These are phyloP conservation scores for Thielaviopsis populi DNA, from an alignment of 2,329 filamentous ascomycete genomes.

Conservation along the genomic window DNA sequence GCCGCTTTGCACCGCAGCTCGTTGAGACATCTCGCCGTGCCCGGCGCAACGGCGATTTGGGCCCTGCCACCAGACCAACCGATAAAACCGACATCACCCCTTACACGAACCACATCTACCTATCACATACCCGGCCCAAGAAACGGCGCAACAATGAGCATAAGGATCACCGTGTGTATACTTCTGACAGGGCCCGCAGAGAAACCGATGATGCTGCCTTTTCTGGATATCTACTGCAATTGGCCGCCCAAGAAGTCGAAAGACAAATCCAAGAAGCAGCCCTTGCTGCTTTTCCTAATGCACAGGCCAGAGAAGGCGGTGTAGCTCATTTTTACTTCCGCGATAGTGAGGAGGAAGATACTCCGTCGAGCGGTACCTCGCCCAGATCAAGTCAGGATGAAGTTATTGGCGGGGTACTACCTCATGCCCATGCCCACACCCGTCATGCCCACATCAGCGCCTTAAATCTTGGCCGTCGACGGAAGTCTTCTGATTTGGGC, in stretches of 20 bases:
- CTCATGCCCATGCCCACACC: constrained; percentile 18
- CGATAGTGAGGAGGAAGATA: constrained; percentile 45
- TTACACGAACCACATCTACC: constrained; percentile 46
- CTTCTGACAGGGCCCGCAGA: constrained; percentile 31
- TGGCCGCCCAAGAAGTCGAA: constrained; percentile 68
- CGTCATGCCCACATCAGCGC: neutral
- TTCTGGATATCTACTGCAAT: constrained; percentile 59
- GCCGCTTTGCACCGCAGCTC: constrained; percentile 59
- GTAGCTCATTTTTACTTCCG: constrained; percentile 57
- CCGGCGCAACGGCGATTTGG: constrained; percentile 49
- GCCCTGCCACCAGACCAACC: constrained; percentile 45
- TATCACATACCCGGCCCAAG: constrained; percentile 20
- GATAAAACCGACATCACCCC: constrained; percentile 61
- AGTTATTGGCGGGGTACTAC: constrained; percentile 20
- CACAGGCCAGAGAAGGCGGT: constrained; percentile 51
- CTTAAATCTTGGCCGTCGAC: constrained; percentile 26
- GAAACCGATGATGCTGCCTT: constrained; percentile 62
- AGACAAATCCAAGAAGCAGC: constrained; percentile 65
- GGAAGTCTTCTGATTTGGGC: constrained; percentile 47
- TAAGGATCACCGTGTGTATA: constrained; percentile 10
- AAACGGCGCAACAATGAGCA: constrained; percentile 10
- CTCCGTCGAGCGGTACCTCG: constrained; percentile 20
- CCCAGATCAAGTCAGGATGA: constrained; percentile 6
- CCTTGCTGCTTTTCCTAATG: constrained; percentile 55
- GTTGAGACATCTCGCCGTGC: constrained; percentile 66